A percentile compares a stretch with the other conserved stretches of the same genome.
phyloP scores from a whole-genome alignment of 495 filamentous ascomycete species.

The Neurospora sp. region DNA sequence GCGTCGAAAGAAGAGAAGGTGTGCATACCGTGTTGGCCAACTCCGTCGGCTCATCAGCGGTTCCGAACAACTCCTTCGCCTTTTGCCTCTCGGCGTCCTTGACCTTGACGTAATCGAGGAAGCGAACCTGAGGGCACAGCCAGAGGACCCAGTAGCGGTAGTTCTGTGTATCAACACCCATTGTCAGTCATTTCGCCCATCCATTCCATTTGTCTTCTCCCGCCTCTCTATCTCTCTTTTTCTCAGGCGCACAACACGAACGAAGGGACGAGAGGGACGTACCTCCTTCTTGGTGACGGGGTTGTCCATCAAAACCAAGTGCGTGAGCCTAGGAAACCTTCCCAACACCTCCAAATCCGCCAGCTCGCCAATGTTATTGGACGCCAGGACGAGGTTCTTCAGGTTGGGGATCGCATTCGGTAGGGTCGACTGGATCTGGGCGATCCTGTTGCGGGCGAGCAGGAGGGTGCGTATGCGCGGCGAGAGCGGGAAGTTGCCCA shows the following conservation, averaged over 20 bases:
- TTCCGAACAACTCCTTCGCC: conserved; percentile 76
- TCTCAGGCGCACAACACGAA: not conserved
- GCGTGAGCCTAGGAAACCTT: conserved; percentile 58
- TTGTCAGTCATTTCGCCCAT: not conserved
- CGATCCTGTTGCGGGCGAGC: conserved; percentile 78
- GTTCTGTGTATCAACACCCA: conserved; percentile 41
- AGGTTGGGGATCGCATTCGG: conserved; percentile 68
- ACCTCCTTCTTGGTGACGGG: conserved; percentile 90
- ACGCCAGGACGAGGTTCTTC: conserved; percentile 63
- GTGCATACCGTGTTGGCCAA: conserved; percentile 39
- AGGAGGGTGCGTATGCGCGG: conserved; percentile 79
- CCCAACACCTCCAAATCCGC: conserved; percentile 80
- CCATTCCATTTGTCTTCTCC: not conserved
- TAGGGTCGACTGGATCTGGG: conserved; percentile 64
- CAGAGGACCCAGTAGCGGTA: conserved; percentile 90
- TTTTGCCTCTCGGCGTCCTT: conserved; percentile 69
- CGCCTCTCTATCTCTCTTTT: not conserved
- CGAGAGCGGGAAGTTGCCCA: conserved; percentile 90
- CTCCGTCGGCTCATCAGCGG: conserved; percentile 58
- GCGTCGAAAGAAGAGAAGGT: not conserved
- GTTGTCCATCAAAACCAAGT: conserved; percentile 75
- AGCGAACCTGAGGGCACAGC: conserved; percentile 72
- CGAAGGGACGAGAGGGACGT: conserved; percentile 17
- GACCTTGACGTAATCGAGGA: conserved; percentile 89
- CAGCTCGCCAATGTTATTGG: conserved; percentile 66